Conservation (phyloP, 2,329 filamentous ascomycete species). For the Fusarium multiceps region DNA sequence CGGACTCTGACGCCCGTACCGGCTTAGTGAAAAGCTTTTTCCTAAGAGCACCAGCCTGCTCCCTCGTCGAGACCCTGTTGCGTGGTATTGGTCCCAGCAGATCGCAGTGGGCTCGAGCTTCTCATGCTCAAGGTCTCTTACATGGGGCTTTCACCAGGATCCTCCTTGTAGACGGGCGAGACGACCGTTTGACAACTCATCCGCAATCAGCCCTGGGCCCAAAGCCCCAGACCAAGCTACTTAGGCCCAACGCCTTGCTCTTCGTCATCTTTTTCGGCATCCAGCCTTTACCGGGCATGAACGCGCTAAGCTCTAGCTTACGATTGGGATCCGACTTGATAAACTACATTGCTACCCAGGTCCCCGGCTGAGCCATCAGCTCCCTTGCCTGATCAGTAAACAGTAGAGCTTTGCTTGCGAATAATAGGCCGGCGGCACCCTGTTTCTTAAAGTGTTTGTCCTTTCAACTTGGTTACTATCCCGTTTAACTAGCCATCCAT, state of each 20-base stretch:
- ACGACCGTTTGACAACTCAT: constrained; percentile 53
- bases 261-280: constrained; percentile 46
- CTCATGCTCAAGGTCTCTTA: constrained; percentile 53
- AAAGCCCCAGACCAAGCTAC: constrained; percentile 47
- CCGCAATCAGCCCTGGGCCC: constrained; percentile 48
- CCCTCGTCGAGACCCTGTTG: constrained; percentile 55
- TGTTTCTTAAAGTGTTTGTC: constrained; percentile 41
- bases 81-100: constrained; percentile 53
- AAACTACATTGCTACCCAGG: constrained; percentile 47
- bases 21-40: constrained; percentile 38
- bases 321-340: constrained; percentile 47
- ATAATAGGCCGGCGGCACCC: constrained; percentile 47
- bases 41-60: constrained; percentile 30
- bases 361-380: constrained; percentile 47
- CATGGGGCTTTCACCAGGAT: constrained; percentile 54
- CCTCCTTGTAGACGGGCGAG: constrained; percentile 54
- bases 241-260: constrained; percentile 45
- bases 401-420: constrained; percentile 42
- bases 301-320: constrained; percentile 46
- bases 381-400: constrained; percentile 46
- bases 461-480: constrained; percentile 43
- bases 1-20: constrained; percentile 41
- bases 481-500: constrained; percentile 42
- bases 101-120: constrained; percentile 56
- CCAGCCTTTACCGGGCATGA: constrained; percentile 46